Evolutionary conservation across 78 protist species (phyloP).

Genomic region (Monosiga brevicollis): DNA sequence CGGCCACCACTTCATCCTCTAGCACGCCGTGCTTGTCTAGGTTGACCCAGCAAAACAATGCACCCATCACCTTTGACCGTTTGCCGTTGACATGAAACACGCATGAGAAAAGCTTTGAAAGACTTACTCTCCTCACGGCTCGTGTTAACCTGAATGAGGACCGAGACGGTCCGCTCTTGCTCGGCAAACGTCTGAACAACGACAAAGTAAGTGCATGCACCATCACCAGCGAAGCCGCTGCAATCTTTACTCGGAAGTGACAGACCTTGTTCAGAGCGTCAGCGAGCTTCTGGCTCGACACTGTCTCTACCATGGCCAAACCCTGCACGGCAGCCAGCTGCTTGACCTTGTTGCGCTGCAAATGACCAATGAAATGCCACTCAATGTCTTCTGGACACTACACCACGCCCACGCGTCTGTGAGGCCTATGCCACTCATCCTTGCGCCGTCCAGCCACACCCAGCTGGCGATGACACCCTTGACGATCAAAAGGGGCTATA

Average conservation of each 20-base stretch:
- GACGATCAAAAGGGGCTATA: no score
- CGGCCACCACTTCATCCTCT: not conserved
- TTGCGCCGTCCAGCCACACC: no score
- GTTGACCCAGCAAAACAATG: slow-evolving; percentile 14
- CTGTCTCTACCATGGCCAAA: slow-evolving; percentile 46
- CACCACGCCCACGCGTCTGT: no score
- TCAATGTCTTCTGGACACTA: slow-evolving; percentile 43
- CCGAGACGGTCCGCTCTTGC: not conserved
- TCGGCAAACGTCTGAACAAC: not conserved
- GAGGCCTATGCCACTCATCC: no score
- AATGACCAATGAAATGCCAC: slow-evolving; percentile 72
- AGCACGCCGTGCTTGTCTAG: slow-evolving; percentile 5
- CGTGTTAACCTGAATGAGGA: slow-evolving; percentile 58
- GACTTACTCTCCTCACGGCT: slow-evolving; percentile 46
- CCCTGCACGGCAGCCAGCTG: slow-evolving; percentile 7
- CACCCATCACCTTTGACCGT: no score
- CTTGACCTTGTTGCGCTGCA: slow-evolving; percentile 62
- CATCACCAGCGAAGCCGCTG: not conserved
- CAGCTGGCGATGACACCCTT: no score
- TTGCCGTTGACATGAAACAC: no score
- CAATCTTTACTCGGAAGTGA: not conserved
- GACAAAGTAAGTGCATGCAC: not conserved
- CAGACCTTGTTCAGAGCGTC: slow-evolving; percentile 7
- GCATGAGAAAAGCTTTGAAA: no score
- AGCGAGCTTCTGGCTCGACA: slow-evolving; percentile 36